Base-by-base conservation (phyloP, 2,329 filamentous ascomycete genomes). In the Beauveria brongniartii region DNA sequence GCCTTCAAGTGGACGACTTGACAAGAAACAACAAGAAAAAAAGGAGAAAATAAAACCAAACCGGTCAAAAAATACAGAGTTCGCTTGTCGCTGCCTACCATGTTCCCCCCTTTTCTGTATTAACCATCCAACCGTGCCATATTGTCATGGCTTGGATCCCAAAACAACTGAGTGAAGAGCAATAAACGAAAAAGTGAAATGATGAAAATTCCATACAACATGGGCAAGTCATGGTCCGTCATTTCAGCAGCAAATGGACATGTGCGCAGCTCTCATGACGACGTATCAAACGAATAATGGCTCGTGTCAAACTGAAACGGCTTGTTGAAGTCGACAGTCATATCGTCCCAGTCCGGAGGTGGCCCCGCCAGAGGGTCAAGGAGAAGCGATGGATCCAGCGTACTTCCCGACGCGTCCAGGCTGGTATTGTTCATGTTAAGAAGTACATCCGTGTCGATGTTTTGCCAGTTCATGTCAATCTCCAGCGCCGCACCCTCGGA, bases 401-500 rank as follows among this genome's bases (percentile, higher is more conserved):
- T 64, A 18, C 55, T 44, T 4, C 63, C 56, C 26, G 40, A 40
- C n/a, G 48, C 52, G 7, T 63, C 62, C 37, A 78, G 63, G 7
- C 70, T 47, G 22, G 70, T 55, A 61, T 69, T 74, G 59, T 75
- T 74, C 65, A 82, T 67, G 44, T 81, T 74, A 37, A 78, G 61
- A 12, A 80, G 67, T 18, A 77, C 64, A 50, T 80, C 78, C 2
- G 72, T 69, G 51, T 80, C 79, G n/a, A 82, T 73, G 12, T 76
- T 74, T 50, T 75, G 74, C 80, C 80, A 85, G 52, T 75, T 72
- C 30, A 81, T 68, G 37, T 78, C 80, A 55, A 85, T 79, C 48
- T 86, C 83, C 16, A 85, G 73, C 18, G 73, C 70, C 3, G 78
- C 76, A 5, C 75, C 76, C 61, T 87, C 84, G 3, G 82, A 79